Percentiles rank a stretch among this genome's conserved stretches.
phyloP scores from a whole-genome alignment of 2,329 filamentous ascomycete genomes.

The Diaporthe citriasiana region DNA sequence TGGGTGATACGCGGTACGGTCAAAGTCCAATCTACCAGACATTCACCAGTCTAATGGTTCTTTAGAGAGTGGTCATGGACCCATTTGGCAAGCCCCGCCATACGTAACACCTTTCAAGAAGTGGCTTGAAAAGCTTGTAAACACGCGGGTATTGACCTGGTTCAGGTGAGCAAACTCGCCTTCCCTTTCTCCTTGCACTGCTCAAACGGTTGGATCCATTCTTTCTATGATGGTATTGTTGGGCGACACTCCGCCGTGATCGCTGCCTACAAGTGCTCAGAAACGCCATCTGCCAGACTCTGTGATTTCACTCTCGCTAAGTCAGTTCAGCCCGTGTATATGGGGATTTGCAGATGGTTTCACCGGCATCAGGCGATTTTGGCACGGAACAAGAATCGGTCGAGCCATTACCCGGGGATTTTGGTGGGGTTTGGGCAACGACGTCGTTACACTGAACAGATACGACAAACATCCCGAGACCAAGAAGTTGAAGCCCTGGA shows the following conservation, averaged over 20 bases:
- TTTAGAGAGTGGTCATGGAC: slow-evolving; percentile 63
- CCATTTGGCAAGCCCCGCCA: slow-evolving; percentile 69
- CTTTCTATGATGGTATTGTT: neutral
- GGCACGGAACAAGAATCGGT: slow-evolving; percentile 71
- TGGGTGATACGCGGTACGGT: slow-evolving; percentile 69
- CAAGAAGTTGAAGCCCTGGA: slow-evolving; percentile 68
- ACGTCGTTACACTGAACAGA: slow-evolving; percentile 66
- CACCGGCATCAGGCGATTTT: slow-evolving; percentile 64
- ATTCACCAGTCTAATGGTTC: neutral
- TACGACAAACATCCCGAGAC: slow-evolving; percentile 68
- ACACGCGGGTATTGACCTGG: slow-evolving; percentile 78
- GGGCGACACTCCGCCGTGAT: neutral
- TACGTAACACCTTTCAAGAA: slow-evolving; percentile 78
- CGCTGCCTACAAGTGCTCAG: neutral
- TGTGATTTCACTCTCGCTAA: neutral
- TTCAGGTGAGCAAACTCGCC: slow-evolving; percentile 54
- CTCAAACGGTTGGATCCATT: neutral
- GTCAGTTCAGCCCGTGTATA: slow-evolving; percentile 72
- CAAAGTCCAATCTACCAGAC: neutral
- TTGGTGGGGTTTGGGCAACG: slow-evolving; percentile 69
- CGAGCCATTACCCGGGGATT: slow-evolving; percentile 68
- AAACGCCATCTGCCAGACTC: neutral
- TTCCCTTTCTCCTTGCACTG: neutral
- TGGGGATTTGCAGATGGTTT: slow-evolving; percentile 77
- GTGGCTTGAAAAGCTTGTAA: slow-evolving; percentile 76